Conservation (phyloP, 768 basidiomycete genomes). For the Suillus occidentalis region DNA sequence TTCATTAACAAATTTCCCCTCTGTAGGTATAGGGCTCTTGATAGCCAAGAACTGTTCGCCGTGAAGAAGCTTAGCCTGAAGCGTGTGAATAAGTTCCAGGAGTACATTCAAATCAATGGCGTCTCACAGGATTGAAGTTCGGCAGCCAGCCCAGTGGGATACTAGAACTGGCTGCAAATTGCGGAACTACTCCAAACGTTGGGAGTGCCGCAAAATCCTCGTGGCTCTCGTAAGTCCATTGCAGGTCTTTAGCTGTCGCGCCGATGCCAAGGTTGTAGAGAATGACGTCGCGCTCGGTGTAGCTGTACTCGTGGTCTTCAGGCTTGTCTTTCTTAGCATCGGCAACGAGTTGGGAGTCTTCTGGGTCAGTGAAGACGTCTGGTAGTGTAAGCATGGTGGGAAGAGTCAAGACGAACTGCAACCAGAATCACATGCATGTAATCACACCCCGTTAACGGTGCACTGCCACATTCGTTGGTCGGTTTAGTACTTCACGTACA, state of each 20-base stretch:
- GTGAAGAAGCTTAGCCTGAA: conserved; percentile 91
- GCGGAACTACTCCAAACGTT: conserved; percentile 95
- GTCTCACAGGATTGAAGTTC: conserved; percentile 85
- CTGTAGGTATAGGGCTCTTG: conserved; percentile 83
- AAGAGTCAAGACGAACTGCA: not conserved
- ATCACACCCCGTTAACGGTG: not conserved
- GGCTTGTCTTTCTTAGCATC: conserved; percentile 70
- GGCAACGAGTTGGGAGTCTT: conserved; percentile 80
- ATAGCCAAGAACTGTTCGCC: conserved; percentile 95
- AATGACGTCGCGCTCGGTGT: conserved; percentile 88
- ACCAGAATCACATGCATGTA: conserved; percentile 6
- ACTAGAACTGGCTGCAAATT: conserved; percentile 71
- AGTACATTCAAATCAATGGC: conserved; percentile 4
- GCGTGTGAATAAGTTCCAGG: not conserved
- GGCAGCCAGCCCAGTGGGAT: conserved; percentile 85
- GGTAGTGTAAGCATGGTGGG: conserved; percentile 39
- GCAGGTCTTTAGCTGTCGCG: conserved; percentile 88
- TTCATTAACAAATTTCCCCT: conserved; percentile 74
- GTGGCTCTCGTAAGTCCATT: conserved; percentile 89
- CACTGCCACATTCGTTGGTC: not conserved
- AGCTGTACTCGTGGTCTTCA: conserved; percentile 63
- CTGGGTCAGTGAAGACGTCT: conserved; percentile 64
- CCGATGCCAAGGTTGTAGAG: conserved; percentile 95
- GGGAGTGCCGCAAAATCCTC: conserved; percentile 86
- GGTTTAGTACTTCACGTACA: not conserved